Conservation (phyloP, 768 basidiomycete genomes). For the Fomitopsis serialis region DNA sequence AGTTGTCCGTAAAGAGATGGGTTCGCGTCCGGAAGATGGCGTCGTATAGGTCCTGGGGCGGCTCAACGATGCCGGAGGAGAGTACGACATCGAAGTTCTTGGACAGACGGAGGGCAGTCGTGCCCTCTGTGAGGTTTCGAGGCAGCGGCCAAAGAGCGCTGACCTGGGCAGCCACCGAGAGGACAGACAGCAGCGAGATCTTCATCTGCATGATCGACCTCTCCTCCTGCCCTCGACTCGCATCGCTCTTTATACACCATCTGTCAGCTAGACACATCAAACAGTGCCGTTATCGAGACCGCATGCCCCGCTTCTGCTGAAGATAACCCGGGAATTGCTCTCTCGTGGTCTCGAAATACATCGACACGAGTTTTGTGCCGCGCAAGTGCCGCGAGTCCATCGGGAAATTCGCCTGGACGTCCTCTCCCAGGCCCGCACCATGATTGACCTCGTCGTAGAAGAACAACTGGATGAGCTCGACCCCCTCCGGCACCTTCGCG, state of each 20-base stretch:
- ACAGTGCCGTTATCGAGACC: too few relatives aligned
- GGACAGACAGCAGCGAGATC: slow-evolving; percentile 6
- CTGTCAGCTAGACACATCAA: too few relatives aligned
- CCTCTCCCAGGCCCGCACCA: neutral
- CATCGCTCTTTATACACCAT: too few relatives aligned
- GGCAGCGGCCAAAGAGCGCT: slow-evolving; percentile 36
- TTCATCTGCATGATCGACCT: neutral
- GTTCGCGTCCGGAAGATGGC: slow-evolving; percentile 46
- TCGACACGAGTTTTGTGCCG: too few relatives aligned
- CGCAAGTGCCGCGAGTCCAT: too few relatives aligned
- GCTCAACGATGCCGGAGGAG: slow-evolving; percentile 25
- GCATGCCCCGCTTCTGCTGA: too few relatives aligned
- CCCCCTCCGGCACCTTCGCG: slow-evolving; percentile 57
- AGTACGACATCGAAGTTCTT: slow-evolving; percentile 45
- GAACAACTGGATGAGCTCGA: slow-evolving; percentile 51
- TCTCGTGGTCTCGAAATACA: too few relatives aligned
- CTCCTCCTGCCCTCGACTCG: too few relatives aligned
- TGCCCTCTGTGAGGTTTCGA: slow-evolving; percentile 21
- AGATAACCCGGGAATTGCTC: too few relatives aligned
- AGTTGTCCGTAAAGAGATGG: slow-evolving; percentile 45
- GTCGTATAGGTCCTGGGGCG: slow-evolving; percentile 51
- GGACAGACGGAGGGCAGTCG: slow-evolving; percentile 34
- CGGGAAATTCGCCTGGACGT: too few relatives aligned
- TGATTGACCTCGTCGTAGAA: slow-evolving; percentile 39
- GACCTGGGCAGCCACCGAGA: slow-evolving; percentile 14